Evolutionary conservation across 2,329 filamentous ascomycete species (phyloP).

Genomic region (Beauveria bassiana): DNA sequence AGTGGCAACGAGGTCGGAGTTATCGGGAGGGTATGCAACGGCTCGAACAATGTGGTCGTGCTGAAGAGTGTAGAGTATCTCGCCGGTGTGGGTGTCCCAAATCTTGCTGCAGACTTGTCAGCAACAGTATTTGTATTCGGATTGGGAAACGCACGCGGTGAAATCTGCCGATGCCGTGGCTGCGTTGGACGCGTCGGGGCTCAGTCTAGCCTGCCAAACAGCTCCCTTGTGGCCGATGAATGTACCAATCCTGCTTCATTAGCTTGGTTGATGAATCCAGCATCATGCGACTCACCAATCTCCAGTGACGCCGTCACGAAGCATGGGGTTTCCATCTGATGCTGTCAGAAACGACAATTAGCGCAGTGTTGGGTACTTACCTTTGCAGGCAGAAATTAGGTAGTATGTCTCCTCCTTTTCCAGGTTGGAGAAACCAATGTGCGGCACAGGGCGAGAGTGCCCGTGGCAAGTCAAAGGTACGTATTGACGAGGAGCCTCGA

Average conservation of each 20-base stretch:
- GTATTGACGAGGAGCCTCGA: slow-evolving; percentile 45
- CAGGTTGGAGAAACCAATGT: slow-evolving; percentile 80
- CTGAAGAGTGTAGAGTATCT: slow-evolving; percentile 76
- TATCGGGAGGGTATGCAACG: slow-evolving; percentile 78
- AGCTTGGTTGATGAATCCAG: slow-evolving; percentile 15
- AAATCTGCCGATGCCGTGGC: slow-evolving; percentile 96
- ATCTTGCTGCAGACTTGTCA: slow-evolving; percentile 60
- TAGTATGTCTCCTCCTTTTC: slow-evolving; percentile 82
- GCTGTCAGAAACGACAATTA: slow-evolving; percentile 17
- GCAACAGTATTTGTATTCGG: slow-evolving; percentile 16
- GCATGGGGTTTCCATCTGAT: slow-evolving; percentile 93
- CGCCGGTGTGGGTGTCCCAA: slow-evolving; percentile 94
- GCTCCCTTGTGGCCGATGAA: slow-evolving; percentile 98
- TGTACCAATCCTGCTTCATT: slow-evolving; percentile 86
- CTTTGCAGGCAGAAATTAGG: slow-evolving; percentile 88
- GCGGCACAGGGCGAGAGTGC: slow-evolving; percentile 85
- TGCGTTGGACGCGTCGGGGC: slow-evolving; percentile 77
- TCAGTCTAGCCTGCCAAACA: slow-evolving; percentile 91
- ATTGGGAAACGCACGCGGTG: slow-evolving; percentile 58
- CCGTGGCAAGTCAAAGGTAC: slow-evolving; percentile 92
- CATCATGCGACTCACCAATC: slow-evolving; percentile 58
- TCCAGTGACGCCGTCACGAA: slow-evolving; percentile 89
- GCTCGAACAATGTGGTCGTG: slow-evolving; percentile 95
- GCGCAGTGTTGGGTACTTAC: slow-evolving; percentile 32
- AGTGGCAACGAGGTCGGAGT: slow-evolving; percentile 79